Base-by-base conservation (phyloP, 208 protist species). In the Acanthamoeba royreba region DNA sequence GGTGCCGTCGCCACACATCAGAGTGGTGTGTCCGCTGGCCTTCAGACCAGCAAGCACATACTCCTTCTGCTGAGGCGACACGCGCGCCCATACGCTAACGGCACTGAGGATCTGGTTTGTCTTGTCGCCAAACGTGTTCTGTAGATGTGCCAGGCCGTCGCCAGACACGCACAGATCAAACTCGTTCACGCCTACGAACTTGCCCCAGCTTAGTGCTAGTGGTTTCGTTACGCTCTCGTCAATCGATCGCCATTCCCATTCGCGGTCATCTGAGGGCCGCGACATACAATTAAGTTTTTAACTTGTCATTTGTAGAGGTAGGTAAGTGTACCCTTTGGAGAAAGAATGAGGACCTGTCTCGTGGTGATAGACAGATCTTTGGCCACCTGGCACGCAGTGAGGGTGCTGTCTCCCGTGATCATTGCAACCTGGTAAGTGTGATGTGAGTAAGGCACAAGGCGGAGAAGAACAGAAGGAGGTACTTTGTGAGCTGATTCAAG, bases 371-470 rank as follows among this genome's bases (percentile, higher is more conserved):
- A 22, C 28, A 96, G 97, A 90, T 99, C 97, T 33, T 96, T 94
- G 33, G 98, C 99, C 28, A 99, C 99, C 35, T 98, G 98, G 86
- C 98, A 98, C 31, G 99, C 99, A 2, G 99, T 99, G 43, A 99
- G 97, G 35, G 98, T 96, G 96, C 99, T 99, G 95, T 99, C 99
- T 72, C 99, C 99, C 4, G 99, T 99, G 92, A 99, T 99, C 97
- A 99, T 99, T 55, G 98, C 96, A 53, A 98, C 98, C 58, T 86
- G 40, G 5, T 19, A 66, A 13, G 33, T 11, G 25, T 86, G 9
- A 40, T 28, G n/a, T 35, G 15, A 8, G n/a, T 17, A 92, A 92
- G 7, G 33, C 9, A 7, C 19, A 8, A 83, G 11, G n/a, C 9
- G 43, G 13, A 8, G 19, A 17, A 55, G n/a, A 86, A n/a, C 15